Base-by-base conservation (phyloP, 129 eudicot genomes). In the Logfia minima region DNA sequence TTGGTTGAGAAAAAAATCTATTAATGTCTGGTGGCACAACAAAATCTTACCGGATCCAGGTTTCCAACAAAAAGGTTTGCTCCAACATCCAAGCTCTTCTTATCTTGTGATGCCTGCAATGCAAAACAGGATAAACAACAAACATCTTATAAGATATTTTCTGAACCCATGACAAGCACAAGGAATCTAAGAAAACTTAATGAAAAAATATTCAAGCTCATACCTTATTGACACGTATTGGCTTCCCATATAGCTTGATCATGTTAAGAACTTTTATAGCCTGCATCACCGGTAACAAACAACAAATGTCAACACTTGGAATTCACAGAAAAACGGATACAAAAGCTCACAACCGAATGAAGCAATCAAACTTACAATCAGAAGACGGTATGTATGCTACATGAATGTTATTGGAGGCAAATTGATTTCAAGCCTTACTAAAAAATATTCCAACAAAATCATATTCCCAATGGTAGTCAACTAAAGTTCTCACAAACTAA, bases 1-100 rank as follows among this genome's bases (percentile, higher is more conserved):
- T 55, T n/a, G 24, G 62, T 55, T 55, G 24, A 18, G 23, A 8
- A 23, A 21, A 74, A 39, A 22, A 68, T 70, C 8, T 39, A 23
- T 23, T 67, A 35, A 48, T 5, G 34, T 21, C 63, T 64, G 26
- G 21, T 67, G 76, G 43, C 58, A 45, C 28, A 68, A 19, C 5
- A 22, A 1, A n/a, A 52, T 21, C 97, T 89, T 85, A 91, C 99
- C 74, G 97, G 99, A 76, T 95, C 99, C 60, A 95, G 92, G 70
- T 95, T 95, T 76, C 99, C 99, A 82, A 95, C 88, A 72, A 95
- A 95, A 70, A 95, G 96, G 86, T 95, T 95, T 21, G 99, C 99
- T 85, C 99, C 99, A 60, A 95, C 97, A 89, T 95, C 99, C 87
- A 95, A 85, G 84, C 96, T 95, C 95, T 91, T 91, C 84, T 95